Conservation (phyloP, 2,329 filamentous ascomycete species). For the Venturia oleaginea region DNA sequence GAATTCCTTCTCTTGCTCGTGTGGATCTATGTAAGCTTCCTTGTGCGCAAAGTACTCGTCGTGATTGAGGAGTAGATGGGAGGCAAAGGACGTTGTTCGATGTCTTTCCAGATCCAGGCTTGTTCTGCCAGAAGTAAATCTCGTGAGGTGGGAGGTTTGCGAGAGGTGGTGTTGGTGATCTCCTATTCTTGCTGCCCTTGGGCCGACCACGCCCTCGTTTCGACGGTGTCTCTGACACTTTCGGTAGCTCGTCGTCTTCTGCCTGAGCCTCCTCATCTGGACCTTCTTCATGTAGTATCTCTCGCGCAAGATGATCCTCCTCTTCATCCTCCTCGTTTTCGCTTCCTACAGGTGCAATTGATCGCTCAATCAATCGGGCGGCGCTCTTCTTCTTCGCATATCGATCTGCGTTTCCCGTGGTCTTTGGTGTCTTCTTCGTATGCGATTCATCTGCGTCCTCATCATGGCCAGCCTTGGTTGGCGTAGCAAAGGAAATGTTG, state of each 20-base stretch:
- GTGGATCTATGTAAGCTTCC: constrained; percentile 56
- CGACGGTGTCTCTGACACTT: constrained; percentile 28
- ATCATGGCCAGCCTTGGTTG: background rate
- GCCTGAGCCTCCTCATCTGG: constrained; percentile 26
- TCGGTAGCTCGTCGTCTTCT: constrained; percentile 24
- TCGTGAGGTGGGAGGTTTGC: constrained; percentile 78
- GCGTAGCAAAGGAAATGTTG: constrained; percentile 8
- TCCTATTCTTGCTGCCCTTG: constrained; percentile 41
- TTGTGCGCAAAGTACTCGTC: constrained; percentile 79
- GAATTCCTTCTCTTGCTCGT: constrained; percentile 59
- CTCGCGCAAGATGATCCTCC: constrained; percentile 59
- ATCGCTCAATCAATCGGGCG: constrained; percentile 56
- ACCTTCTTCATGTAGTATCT: constrained; percentile 56
- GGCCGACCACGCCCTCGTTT: constrained; percentile 44
- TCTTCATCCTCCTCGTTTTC: constrained; percentile 57
- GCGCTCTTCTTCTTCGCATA: constrained; percentile 84
- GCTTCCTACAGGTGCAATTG: constrained; percentile 42
- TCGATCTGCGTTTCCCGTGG: constrained; percentile 64
- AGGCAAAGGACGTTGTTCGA: constrained; percentile 76
- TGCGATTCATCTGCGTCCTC: constrained; percentile 16
- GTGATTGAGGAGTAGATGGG: constrained; percentile 69
- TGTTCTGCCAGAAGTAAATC: constrained; percentile 88
- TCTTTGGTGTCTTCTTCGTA: constrained; percentile 46
- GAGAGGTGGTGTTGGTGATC: constrained; percentile 73
- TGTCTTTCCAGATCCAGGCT: constrained; percentile 70